Evolutionary conservation across 768 basidiomycete species (phyloP).

Genomic region (Atractiella rhizophila): DNA sequence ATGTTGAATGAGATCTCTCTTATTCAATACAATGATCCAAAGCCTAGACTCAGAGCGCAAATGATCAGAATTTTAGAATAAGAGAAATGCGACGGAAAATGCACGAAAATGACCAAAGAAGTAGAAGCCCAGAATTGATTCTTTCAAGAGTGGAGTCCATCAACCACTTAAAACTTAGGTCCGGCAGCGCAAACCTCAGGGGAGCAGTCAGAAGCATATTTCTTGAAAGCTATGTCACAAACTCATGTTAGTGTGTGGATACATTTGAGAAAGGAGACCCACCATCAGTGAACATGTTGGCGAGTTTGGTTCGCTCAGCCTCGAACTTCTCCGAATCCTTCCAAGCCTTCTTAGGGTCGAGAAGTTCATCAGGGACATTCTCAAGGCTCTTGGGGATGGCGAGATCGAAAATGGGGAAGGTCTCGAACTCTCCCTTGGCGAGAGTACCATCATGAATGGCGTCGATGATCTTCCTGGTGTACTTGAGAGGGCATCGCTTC

Average conservation of each 20-base stretch:
- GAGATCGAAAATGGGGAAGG: constrained; percentile 40
- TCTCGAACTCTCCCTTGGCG: constrained; percentile 63
- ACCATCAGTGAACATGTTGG: constrained; percentile 59
- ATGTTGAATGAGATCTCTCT: too few relatives aligned
- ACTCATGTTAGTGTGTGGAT: constrained; percentile 1
- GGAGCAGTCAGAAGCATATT: constrained; percentile 68
- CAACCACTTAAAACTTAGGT: constrained; percentile 27
- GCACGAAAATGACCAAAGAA: too few relatives aligned
- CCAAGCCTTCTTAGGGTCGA: constrained; percentile 76
- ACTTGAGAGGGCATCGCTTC: constrained; percentile 85
- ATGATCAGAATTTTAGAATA: too few relatives aligned
- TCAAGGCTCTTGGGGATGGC: constrained; percentile 56
- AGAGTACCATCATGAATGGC: constrained; percentile 85
- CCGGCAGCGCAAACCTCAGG: constrained; percentile 60
- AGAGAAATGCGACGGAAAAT: too few relatives aligned
- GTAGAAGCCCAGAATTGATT: neutral
- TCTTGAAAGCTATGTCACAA: constrained; percentile 55
- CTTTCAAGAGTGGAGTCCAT: neutral
- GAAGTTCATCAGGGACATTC: constrained; percentile 69
- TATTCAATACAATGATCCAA: too few relatives aligned
- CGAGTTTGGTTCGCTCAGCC: constrained; percentile 65
- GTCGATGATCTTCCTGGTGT: constrained; percentile 86
- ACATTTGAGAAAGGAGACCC: too few relatives aligned
- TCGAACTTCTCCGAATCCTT: constrained; percentile 65
- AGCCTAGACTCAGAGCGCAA: too few relatives aligned